Base-by-base conservation (phyloP, 176 grass and related monocot genomes). In the Poa annua region DNA sequence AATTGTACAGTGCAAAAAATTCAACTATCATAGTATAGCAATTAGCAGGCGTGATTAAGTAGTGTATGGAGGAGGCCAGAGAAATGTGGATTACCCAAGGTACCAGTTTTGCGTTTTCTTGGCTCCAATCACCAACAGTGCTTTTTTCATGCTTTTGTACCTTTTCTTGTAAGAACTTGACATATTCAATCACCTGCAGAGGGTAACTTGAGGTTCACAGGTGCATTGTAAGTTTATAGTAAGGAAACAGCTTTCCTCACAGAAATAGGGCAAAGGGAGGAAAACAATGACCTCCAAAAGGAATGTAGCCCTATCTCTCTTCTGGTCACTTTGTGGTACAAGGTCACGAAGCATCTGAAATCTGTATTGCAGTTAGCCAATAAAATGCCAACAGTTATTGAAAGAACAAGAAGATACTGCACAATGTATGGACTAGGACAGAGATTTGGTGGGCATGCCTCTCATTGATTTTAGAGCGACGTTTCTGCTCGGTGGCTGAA, bases 261-360 rank as follows among this genome's bases (percentile, higher is more conserved):
- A 70, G 39, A 47, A 42, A 26, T n/a, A 7, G 33, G 60, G 38
- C 10, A 71, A 71, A 33, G 45, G 35, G 74, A 60, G 66, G 19
- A 79, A 80, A 84, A 38, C 16, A 76, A 55, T 39, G 48, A 90
- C 85, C 88, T 88, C 85, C 75, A 85, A 75, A 77, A 90, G 85
- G 49, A 90, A 88, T 36, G 88, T 88, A 80, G 91, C 91, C 74
- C 83, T 85, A 76, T 92, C 90, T 80, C 87, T 89, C 84, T 92
- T 92, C 76, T 92, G 90, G 71, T 92, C 90, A 67, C 84, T 89
- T 73, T 89, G 80, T 25, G 90, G 90, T 84, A 92, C 86, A 52
- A 92, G 87, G 42, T 92, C 90, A 68, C 90, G 85, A 63, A 92
- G 90, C 60, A 89, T 89, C 84, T 92, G 87, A 89, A 92, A 92